Evolutionary conservation across 768 basidiomycete genomes (phyloP).

Genomic region (Trichaptum fuscoviolaceum): DNA sequence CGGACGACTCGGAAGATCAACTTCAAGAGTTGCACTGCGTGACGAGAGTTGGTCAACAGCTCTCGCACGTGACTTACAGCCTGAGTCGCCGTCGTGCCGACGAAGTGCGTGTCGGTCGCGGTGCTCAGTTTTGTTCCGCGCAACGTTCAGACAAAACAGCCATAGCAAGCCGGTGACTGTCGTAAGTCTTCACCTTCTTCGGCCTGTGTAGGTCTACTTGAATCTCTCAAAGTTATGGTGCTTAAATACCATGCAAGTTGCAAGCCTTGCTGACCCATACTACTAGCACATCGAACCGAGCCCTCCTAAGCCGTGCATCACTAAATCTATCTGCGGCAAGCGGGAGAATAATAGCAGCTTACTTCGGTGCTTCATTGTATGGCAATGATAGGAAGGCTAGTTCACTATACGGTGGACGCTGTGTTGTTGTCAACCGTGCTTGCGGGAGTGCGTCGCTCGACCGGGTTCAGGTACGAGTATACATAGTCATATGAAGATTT

Average conservation of each 20-base stretch:
- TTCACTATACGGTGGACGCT: constrained; percentile 82
- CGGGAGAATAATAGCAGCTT: not conserved
- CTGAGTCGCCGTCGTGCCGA: not conserved
- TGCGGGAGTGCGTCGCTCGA: constrained; percentile 87
- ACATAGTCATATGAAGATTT: not conserved
- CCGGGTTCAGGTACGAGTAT: constrained; percentile 79
- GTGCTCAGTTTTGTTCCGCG: not conserved
- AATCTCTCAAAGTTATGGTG: not conserved
- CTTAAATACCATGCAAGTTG: not conserved
- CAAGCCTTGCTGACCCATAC: not conserved
- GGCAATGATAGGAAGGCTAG: constrained; percentile 65
- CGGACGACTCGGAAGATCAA: too few relatives aligned
- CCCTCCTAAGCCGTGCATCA: not conserved
- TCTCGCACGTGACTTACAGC: too few relatives aligned
- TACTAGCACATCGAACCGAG: not conserved
- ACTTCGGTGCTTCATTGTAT: not conserved
- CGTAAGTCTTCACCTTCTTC: not conserved
- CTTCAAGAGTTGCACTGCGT: too few relatives aligned
- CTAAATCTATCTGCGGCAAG: not conserved
- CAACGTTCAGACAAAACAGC: not conserved
- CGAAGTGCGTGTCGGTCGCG: not conserved
- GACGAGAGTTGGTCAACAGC: too few relatives aligned
- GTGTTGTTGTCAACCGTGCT: constrained; percentile 83
- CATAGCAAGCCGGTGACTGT: not conserved
- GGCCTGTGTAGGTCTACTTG: too few relatives aligned